phyloP scores from a whole-genome alignment of 2,329 filamentous ascomycete genomes.

The Atkinsonella hypoxylon region DNA sequence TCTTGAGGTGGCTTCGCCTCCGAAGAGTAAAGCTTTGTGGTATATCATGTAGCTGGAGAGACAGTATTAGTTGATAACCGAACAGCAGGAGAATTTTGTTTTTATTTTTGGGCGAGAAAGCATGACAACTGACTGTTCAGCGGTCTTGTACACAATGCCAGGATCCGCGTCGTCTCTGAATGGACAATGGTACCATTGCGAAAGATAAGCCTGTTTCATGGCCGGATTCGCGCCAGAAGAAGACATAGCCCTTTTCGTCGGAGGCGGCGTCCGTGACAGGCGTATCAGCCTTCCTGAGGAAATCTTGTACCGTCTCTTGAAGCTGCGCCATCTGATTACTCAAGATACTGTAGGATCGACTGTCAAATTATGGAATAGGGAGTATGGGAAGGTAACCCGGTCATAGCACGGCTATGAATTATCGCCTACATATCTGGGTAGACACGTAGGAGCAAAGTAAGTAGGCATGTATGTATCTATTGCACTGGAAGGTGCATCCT shows the following conservation, averaged over 20 bases:
- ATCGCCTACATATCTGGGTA: no score
- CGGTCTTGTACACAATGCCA: slow-evolving; percentile 31
- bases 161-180: slow-evolving; percentile 31
- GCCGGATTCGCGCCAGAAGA: slow-evolving; percentile 37
- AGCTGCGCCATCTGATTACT: background rate
- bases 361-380: no score
- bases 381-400: no score
- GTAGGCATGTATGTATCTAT: no score
- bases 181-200: slow-evolving; percentile 46
- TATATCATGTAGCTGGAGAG: slow-evolving; percentile 41
- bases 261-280: background rate
- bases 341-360: no score
- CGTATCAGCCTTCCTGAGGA: background rate
- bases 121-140: slow-evolving; percentile 32
- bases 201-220: slow-evolving; percentile 43
- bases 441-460: no score
- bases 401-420: no score
- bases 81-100: no score
- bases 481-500: no score
- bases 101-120: no score
- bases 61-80: background rate
- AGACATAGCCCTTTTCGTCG: slow-evolving; percentile 16
- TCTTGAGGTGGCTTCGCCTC: slow-evolving; percentile 29
- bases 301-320: background rate
- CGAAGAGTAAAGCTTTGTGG: slow-evolving; percentile 38